Evolutionary conservation across 1,284 basidiomycete genomes (phyloP), one percentile per base, ranked within the genome.

Genomic region (Puccinia triticina): DNA sequence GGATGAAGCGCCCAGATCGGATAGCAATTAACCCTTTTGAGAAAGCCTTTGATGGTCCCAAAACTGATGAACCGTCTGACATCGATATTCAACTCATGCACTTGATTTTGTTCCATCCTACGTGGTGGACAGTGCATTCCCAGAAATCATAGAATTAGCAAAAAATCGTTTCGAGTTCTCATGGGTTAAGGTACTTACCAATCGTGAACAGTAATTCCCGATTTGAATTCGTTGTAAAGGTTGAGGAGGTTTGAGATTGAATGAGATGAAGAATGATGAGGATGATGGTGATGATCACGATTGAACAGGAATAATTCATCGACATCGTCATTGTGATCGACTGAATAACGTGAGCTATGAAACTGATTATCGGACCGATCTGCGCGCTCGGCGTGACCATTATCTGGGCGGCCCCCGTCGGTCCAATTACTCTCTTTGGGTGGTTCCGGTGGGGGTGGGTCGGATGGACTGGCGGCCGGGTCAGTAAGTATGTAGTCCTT

Each of bases 31-130:
- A 98, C 92, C 55, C 97, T 90, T 10, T 94, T 91, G 18, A 99
- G 89, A 86, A 98, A 99, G 0, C 95, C 96, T 88, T 99, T 99
- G 88, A 99, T 97, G n/a, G 98, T 93, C 18, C 96, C 97, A 86
- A 99, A 99, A 84, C 93, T 95, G n/a, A 95, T 92, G 87, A 99
- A 97, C 21, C 97, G 91, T 7, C 96, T 91, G 11, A 94, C 91
- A 86, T 99, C 97, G 81, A 99, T 92, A 0, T 93, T 93, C 26
- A 92, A 88, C 10, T 89, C 88, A 73, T 91, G 89, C 3, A 95
- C 90, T 40, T 92, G 89, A 85, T 94, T 90, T 61, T 90, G 89
- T 84, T 94, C 92, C 89, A 95, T 93, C 78, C 78, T 81, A 46
- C 37, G n/a, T 11, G 40, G 11, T 34, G 23, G 32, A 29, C 29